Evolutionary conservation across 176 grass and related monocot species (phyloP), one percentile per base, ranked within the genome.

Genomic region (Ampelocalamus luodianensis): DNA sequence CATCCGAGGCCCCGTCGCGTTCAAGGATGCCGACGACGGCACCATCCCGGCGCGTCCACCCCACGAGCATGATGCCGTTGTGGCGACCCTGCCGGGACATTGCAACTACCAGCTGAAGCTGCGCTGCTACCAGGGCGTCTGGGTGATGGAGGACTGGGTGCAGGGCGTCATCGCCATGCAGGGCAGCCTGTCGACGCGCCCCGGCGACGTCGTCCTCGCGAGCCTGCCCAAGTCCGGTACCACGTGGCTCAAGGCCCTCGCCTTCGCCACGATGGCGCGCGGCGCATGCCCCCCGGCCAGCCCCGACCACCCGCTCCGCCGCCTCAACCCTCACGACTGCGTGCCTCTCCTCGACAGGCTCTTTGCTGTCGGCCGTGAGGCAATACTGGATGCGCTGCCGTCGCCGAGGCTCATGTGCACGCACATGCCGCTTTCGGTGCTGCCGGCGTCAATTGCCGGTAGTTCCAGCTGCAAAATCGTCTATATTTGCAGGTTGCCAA

Each of bases 261-360:
- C 72, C 5, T 74, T 74, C 48, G 71, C 71, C 46, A 54, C 26
- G 7, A 53, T 53, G 71, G 26, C 71, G 24, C 69, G 69, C 20
- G 39, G 8, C 43, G 40, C 37, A 23, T 10, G 22, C 59, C 20
- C 59, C 6, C 66, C 38, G 32, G 18, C 68, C 7, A 43, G 38
- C n/a, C 3, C 12, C 40, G 69, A 14, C 16, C 34, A 76, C 73
- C 85, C 76, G 23, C 75, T 86, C 48, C 74, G 58, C 29, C 40
- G 7, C n/a, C 45, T 79, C 22, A 78, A 79, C 43, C 84, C 84
- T 26, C 74, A 79, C 74, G 64, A 86, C 66, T 86, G 84, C 24
- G 69, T 79, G 22, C 59, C 37, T 5, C 18, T 54, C 17, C 27
- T 75, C 0, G 70, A 78, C 0, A 16, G 10, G 22, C 34, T 39